phyloP scores from a whole-genome alignment of 352 stramenopile genomes.

The Ophiocytium majus region DNA sequence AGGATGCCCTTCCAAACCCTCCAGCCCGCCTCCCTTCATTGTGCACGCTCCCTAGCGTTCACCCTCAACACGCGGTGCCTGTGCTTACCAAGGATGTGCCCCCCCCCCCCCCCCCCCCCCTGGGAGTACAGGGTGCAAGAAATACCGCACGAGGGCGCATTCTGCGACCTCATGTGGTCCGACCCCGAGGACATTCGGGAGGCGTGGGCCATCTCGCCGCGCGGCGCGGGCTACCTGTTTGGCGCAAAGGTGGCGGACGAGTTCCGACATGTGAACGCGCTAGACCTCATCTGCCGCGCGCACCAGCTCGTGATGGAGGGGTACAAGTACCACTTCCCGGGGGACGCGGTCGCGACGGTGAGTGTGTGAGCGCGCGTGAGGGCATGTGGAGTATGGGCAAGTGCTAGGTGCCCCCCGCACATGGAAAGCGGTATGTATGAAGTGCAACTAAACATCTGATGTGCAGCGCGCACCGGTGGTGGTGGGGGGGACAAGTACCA shows the following conservation, averaged over 20 bases:
- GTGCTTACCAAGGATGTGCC: no score
- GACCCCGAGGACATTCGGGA: slow-evolving; percentile 83
- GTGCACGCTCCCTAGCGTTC: no score
- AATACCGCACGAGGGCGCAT: slow-evolving; percentile 90
- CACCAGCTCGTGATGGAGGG: slow-evolving; percentile 91
- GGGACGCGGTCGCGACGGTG: slow-evolving; percentile 91
- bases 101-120: no score
- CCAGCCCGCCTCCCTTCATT: no score
- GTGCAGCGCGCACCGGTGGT: slow-evolving; percentile 84
- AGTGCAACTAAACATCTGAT: no score
- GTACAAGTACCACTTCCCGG: slow-evolving; percentile 84
- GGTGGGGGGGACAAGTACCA: slow-evolving; percentile 90
- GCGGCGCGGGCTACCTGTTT: slow-evolving; percentile 61
- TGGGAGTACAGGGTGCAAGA: slow-evolving; percentile 87
- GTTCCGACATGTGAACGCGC: slow-evolving; percentile 88
- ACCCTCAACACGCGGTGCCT: no score
- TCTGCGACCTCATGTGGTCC: slow-evolving; percentile 96
- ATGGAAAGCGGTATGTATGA: no score
- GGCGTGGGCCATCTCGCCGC: slow-evolving; percentile 56
- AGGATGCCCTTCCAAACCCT: no score
- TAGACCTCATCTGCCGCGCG: slow-evolving; percentile 85
- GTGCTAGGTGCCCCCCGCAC: neutral
- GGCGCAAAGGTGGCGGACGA: slow-evolving; percentile 56
- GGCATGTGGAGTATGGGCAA: neutral
- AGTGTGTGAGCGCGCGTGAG: neutral